Evolutionary conservation across 768 basidiomycete genomes (phyloP).

Genomic region (Dioszegia aurantiaca): DNA sequence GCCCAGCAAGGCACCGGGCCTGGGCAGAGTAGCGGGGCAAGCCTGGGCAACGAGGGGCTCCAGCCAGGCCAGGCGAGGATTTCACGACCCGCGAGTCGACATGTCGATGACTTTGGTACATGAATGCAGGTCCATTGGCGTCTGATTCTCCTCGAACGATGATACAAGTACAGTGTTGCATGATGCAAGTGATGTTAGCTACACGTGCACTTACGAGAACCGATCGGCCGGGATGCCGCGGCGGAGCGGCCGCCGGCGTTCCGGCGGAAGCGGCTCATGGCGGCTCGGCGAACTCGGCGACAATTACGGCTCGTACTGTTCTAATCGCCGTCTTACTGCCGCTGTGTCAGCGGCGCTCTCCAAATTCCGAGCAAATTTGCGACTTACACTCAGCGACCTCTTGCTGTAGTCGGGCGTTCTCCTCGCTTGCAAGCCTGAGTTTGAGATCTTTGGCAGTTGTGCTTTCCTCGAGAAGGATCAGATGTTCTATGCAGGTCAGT

Average conservation of each 20-base stretch:
- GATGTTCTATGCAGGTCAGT: slow-evolving; percentile 33
- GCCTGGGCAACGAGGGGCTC: slow-evolving; percentile 4
- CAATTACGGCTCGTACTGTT: slow-evolving; percentile 26
- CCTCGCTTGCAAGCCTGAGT: slow-evolving; percentile 38
- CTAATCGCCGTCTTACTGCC: slow-evolving; percentile 24
- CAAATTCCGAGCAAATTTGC: background rate
- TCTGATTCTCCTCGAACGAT: background rate
- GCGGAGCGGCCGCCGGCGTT: background rate
- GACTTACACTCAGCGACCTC: slow-evolving; percentile 40
- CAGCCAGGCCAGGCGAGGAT: slow-evolving; percentile 6
- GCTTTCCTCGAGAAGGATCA: slow-evolving; percentile 32
- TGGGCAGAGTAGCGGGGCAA: background rate
- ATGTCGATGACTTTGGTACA: slow-evolving; percentile 31
- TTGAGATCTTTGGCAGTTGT: slow-evolving; percentile 36
- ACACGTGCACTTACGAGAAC: too few relatives aligned
- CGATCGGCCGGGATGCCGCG: too few relatives aligned
- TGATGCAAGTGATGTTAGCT: too few relatives aligned
- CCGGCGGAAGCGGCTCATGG: background rate
- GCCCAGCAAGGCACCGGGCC: slow-evolving; percentile 5
- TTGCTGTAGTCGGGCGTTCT: slow-evolving; percentile 26
- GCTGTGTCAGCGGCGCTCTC: slow-evolving; percentile 13
- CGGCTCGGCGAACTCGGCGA: background rate
- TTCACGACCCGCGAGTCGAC: slow-evolving; percentile 37
- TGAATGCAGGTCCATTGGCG: background rate
- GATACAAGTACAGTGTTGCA: too few relatives aligned